A percentile compares a stretch with the other conserved stretches of the same genome.
These are phyloP conservation scores for Backusella psychrophila DNA, from an alignment of 192 early-diverging fungal species.

Conservation along the genomic window DNA sequence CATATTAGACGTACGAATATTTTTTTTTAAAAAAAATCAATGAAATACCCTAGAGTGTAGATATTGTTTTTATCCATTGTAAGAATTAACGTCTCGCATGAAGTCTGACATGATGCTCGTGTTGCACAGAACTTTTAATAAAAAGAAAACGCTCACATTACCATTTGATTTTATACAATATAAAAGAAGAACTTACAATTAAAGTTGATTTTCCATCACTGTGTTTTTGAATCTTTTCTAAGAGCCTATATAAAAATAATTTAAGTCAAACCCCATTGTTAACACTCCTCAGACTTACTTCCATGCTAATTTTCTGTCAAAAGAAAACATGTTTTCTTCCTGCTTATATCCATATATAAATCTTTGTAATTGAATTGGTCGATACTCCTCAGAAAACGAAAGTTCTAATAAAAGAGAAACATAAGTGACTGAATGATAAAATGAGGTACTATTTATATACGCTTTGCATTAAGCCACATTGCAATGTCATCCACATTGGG, in stretches of 20 bases:
- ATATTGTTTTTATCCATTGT: slow-evolving; percentile 19
- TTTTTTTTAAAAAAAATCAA: not conserved
- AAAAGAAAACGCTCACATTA: not conserved
- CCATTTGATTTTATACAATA: not conserved
- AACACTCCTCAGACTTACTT: slow-evolving; percentile 20
- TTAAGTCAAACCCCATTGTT: not conserved
- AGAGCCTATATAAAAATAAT: slow-evolving; percentile 20
- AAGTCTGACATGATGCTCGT: slow-evolving; percentile 33
- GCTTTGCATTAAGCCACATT: slow-evolving; percentile 45
- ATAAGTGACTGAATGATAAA: not conserved
- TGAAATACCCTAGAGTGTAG: not conserved
- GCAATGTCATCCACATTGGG: slow-evolving; percentile 71
- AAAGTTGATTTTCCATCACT: slow-evolving; percentile 30
- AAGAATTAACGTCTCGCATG: slow-evolving; percentile 35
- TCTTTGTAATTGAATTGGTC: slow-evolving; percentile 58
- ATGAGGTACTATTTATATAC: not conserved
- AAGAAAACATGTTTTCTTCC: slow-evolving; percentile 44
- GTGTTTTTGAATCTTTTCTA: slow-evolving; percentile 35
- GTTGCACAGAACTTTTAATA: slow-evolving; percentile 38
- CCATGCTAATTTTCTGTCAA: slow-evolving; percentile 58
- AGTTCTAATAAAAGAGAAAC: slow-evolving; percentile 8
- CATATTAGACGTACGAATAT: not conserved
- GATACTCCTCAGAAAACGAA: slow-evolving; percentile 66
- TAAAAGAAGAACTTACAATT: slow-evolving; percentile 27
- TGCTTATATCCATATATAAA: slow-evolving; percentile 48